These are phyloP conservation scores for Vitis rupestris DNA, from an alignment of 164 flowering plant species.

Conservation along the genomic window DNA sequence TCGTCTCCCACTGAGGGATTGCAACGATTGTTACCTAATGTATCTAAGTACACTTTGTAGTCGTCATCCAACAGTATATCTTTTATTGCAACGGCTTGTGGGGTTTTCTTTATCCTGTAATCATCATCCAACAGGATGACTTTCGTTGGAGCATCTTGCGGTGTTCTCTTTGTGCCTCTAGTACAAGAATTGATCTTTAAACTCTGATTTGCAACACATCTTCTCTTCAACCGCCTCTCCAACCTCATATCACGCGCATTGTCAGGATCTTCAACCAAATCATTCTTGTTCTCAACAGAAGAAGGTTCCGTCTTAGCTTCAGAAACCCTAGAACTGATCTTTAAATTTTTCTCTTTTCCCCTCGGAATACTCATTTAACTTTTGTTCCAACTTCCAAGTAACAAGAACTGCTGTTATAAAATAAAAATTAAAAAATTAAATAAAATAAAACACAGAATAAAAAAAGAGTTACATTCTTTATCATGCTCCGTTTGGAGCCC, in stretches of 20 bases:
- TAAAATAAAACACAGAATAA: too few relatives aligned
- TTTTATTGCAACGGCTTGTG: not conserved
- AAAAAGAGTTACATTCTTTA: too few relatives aligned
- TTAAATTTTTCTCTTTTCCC: not conserved
- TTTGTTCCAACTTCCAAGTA: too few relatives aligned
- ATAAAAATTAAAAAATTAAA: too few relatives aligned
- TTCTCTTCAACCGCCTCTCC: constrained; percentile 12
- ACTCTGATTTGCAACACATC: not conserved
- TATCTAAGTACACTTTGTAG: constrained; percentile 14
- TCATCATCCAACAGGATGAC: not conserved
- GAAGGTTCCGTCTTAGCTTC: not conserved
- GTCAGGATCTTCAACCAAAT: not conserved
- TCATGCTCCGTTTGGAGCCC: too few relatives aligned
- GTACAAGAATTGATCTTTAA: not conserved
- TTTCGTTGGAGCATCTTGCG: not conserved
- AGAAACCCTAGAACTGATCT: not conserved
- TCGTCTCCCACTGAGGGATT: not conserved
- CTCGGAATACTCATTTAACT: too few relatives aligned
- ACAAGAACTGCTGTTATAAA: too few relatives aligned
- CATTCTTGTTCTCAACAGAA: not conserved
- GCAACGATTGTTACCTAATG: too few relatives aligned
- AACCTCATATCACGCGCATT: constrained; percentile 1
- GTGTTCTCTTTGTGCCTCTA: not conserved
- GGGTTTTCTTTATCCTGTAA: not conserved
- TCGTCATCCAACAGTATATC: not conserved